Evolutionary conservation across 2,329 filamentous ascomycete genomes (phyloP).

Genomic region (Botrytis byssoidea): DNA sequence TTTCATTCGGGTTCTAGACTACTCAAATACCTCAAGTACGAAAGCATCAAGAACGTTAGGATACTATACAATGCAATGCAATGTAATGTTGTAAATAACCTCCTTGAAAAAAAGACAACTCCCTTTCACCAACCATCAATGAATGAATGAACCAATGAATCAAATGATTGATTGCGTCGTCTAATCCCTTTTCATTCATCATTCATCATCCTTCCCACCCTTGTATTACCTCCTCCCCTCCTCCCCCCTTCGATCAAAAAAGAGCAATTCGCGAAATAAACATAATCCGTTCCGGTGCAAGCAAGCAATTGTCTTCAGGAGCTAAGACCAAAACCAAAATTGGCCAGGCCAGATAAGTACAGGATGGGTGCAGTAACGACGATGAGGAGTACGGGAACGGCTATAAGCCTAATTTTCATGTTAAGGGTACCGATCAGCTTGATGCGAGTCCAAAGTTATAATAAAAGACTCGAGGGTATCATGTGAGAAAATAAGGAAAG

Average conservation of each 20-base stretch:
- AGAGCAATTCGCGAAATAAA: conserved; percentile 47
- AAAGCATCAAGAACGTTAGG: not conserved
- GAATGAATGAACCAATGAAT: not conserved
- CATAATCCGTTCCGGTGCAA: conserved; percentile 53
- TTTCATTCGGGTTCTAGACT: not conserved
- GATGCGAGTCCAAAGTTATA: conserved; percentile 12
- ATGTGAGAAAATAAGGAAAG: conserved; percentile 11
- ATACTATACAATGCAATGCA: conserved; percentile 8
- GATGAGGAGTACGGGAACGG: conserved; percentile 29
- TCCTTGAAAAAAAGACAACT: no score
- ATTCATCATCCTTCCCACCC: not conserved
- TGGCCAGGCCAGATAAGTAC: conserved; percentile 28
- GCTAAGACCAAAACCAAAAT: conserved; percentile 11
- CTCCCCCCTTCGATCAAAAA: not conserved
- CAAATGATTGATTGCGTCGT: not conserved
- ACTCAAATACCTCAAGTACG: not conserved
- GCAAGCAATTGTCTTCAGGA: conserved; percentile 45
- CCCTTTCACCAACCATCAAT: not conserved
- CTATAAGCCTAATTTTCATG: conserved; percentile 32
- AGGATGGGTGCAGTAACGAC: conserved; percentile 31
- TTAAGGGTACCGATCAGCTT: conserved; percentile 18
- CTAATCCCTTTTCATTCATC: not conserved
- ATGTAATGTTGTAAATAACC: conserved; percentile 1
- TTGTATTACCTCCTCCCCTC: not conserved
- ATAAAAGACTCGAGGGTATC: conserved; percentile 13